phyloP scores from a whole-genome alignment of 306 rosid species.

The Hippophae rhamnoides region DNA sequence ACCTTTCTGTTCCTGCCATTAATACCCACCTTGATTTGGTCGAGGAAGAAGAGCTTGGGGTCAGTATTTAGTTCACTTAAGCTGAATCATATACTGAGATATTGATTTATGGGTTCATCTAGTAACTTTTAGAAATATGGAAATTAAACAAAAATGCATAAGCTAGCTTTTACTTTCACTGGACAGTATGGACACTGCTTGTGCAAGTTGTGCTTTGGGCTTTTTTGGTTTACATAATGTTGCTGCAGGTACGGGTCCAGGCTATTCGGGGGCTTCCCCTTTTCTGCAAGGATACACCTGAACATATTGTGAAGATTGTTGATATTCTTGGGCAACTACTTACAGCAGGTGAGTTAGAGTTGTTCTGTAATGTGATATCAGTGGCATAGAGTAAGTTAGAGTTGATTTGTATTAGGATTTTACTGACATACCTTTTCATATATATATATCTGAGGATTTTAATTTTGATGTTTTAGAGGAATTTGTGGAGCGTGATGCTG shows the following conservation, averaged over 20 bases:
- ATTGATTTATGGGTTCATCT: neutral
- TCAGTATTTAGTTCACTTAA: conserved; percentile 23
- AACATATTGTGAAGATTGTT: conserved; percentile 73
- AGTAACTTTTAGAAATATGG: neutral
- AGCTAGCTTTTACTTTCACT: neutral
- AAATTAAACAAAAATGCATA: neutral
- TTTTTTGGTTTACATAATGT: neutral
- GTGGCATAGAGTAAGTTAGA: too few relatives aligned
- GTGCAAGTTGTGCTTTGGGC: neutral
- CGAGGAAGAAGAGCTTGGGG: conserved; percentile 94
- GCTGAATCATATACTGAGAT: neutral
- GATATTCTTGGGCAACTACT: conserved; percentile 93
- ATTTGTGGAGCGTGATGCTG: conserved; percentile 98
- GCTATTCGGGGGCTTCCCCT: conserved; percentile 96
- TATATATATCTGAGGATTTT: conserved; percentile 26
- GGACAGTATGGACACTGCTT: neutral
- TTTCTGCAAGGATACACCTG: conserved; percentile 97
- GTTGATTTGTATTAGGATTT: neutral
- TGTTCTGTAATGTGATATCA: neutral
- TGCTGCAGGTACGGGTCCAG: conserved; percentile 80
- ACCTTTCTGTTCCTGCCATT: conserved; percentile 63
- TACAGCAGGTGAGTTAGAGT: conserved; percentile 45
- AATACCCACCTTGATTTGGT: conserved; percentile 80
- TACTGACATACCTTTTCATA: neutral
- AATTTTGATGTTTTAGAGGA: conserved; percentile 49